Evolutionary conservation across 116 monocot species (phyloP).

Genomic region (Phalaenopsis hybrid): DNA sequence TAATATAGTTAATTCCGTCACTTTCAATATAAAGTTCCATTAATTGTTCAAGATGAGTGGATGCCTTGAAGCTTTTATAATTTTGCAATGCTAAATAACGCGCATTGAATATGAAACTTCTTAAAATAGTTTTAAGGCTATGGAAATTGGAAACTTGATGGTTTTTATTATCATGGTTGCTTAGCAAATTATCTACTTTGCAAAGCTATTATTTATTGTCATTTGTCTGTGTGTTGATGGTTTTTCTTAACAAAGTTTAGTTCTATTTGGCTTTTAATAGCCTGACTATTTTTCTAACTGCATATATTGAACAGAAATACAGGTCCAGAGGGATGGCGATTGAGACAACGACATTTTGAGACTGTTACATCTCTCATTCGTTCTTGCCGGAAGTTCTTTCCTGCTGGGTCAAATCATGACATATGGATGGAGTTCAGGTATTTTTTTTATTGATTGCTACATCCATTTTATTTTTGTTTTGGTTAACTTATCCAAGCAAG

Average conservation of each 20-base stretch:
- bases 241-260: neutral
- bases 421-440: constrained; percentile 97
- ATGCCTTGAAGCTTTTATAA: neutral
- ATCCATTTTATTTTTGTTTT: constrained; percentile 5
- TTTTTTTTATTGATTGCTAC: neutral
- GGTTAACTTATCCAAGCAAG: neutral
- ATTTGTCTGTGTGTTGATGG: neutral
- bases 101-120: neutral
- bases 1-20: neutral
- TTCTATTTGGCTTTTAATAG: neutral
- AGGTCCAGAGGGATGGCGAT: constrained; percentile 94
- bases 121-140: neutral
- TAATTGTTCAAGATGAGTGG: neutral
- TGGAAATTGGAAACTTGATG: neutral
- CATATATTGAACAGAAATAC: constrained; percentile 56
- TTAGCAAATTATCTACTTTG: neutral
- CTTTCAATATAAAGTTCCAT: neutral
- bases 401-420: constrained; percentile 72
- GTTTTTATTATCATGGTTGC: neutral
- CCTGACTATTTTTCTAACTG: neutral
- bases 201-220: neutral
- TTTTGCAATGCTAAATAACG: neutral
- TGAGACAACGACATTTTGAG: constrained; percentile 85
- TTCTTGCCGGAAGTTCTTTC: constrained; percentile 75
- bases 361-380: constrained; percentile 71